A percentile compares a stretch with the other conserved stretches of the same genome.
phyloP scores from a whole-genome alignment of 1,284 basidiomycete species.

The Cystobasidium slooffiae region DNA sequence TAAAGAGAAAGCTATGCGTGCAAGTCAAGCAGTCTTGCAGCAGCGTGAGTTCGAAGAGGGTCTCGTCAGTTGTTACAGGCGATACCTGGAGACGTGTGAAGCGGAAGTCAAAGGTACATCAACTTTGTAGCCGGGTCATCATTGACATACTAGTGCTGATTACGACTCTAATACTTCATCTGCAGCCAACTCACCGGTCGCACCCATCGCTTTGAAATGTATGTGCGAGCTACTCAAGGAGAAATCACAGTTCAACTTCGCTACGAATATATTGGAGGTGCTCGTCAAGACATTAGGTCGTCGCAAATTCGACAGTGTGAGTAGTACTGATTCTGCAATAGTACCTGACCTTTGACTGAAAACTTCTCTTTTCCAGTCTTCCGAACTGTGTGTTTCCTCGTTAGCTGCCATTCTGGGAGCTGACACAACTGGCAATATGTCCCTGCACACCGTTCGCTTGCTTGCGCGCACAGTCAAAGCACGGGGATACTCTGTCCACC shows the following conservation, averaged over 20 bases:
- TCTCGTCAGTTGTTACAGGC: slow-evolving; percentile 86
- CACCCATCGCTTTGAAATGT: slow-evolving; percentile 74
- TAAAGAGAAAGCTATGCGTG: slow-evolving; percentile 87
- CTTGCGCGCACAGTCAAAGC: slow-evolving; percentile 97
- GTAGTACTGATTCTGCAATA: slow-evolving; percentile 50
- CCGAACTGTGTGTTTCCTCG: slow-evolving; percentile 75
- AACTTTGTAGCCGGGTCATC: slow-evolving; percentile 47
- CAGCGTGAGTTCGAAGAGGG: slow-evolving; percentile 96
- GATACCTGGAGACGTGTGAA: slow-evolving; percentile 83
- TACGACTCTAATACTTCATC: slow-evolving; percentile 4
- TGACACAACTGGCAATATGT: slow-evolving; percentile 75
- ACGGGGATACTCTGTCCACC: slow-evolving; percentile 84
- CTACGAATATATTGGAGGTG: slow-evolving; percentile 86
- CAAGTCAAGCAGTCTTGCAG: slow-evolving; percentile 87
- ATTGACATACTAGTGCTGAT: background rate
- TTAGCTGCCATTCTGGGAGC: slow-evolving; percentile 78
- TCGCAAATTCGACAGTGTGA: slow-evolving; percentile 82
- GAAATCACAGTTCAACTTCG: slow-evolving; percentile 96
- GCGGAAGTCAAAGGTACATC: slow-evolving; percentile 76
- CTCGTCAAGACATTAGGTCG: slow-evolving; percentile 82
- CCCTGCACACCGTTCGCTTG: slow-evolving; percentile 85
- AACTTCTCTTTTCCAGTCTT: slow-evolving; percentile 47
- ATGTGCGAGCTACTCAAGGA: slow-evolving; percentile 83
- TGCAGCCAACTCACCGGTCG: slow-evolving; percentile 72
- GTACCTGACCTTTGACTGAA: background rate